Percentiles rank a stretch among this genome's conserved stretches.
phyloP scores from a whole-genome alignment of 257 asterid species.

The Nicotiana tabacum region DNA sequence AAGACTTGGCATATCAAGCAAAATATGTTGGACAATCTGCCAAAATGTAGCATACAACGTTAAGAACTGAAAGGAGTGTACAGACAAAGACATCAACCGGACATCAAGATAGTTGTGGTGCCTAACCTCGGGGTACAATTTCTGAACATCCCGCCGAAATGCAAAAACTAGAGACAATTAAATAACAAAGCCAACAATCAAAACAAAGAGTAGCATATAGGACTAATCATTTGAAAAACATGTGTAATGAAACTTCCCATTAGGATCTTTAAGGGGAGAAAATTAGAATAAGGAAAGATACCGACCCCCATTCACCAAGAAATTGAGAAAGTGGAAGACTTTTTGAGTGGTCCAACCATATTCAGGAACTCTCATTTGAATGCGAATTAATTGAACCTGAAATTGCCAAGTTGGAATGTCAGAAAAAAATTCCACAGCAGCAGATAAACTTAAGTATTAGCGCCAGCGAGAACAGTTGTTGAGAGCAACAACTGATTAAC shows the following conservation, averaged over 20 bases:
- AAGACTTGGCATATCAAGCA: slow-evolving; percentile 96
- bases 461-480: neutral
- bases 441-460: neutral
- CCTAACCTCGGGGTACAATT: slow-evolving; percentile 74
- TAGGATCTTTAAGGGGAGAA: neutral
- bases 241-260: neutral
- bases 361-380: slow-evolving; percentile 92
- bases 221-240: neutral
- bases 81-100: neutral
- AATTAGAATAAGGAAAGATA: neutral
- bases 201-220: neutral
- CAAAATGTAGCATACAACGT: neutral
- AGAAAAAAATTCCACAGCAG: neutral
- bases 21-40: slow-evolving; percentile 83
- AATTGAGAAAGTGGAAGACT: slow-evolving; percentile 95
- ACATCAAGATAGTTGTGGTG: neutral
- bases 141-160: slow-evolving; percentile 71
- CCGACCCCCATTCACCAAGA: slow-evolving; percentile 88
- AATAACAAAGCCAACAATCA: too few relatives aligned
- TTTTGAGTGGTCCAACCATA: slow-evolving; percentile 99
- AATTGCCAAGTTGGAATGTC: slow-evolving; percentile 5
- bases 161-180: slow-evolving; percentile 36
- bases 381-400: slow-evolving; percentile 83
- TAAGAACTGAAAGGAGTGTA: neutral
- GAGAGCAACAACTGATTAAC: neutral